phyloP scores from a whole-genome alignment of 2,329 filamentous ascomycete species.

The Tympanopsis confertula region DNA sequence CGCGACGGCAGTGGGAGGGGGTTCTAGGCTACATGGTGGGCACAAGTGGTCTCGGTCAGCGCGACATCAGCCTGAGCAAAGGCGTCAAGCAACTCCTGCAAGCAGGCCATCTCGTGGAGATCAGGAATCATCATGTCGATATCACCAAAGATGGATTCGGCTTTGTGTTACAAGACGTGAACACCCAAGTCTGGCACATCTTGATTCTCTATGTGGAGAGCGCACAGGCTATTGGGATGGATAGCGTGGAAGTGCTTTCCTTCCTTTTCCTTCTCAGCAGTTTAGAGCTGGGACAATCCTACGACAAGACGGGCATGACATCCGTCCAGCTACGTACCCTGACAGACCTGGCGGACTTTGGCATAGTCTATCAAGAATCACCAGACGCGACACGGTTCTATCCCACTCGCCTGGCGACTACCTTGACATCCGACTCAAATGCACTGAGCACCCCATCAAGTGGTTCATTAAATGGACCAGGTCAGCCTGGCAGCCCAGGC shows the following conservation, averaged over 20 bases:
- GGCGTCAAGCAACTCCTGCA: slow-evolving; percentile 54
- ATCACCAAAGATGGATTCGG: slow-evolving; percentile 64
- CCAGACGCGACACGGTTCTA: slow-evolving; percentile 27
- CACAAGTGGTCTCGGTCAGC: slow-evolving; percentile 29
- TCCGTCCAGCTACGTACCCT: slow-evolving; percentile 54
- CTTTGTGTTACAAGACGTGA: slow-evolving; percentile 63
- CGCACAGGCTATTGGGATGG: slow-evolving; percentile 45
- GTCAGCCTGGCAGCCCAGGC: slow-evolving; percentile 15
- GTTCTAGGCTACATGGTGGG: slow-evolving; percentile 65
- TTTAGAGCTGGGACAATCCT: slow-evolving; percentile 59
- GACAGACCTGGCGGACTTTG: slow-evolving; percentile 56
- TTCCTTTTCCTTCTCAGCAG: slow-evolving; percentile 67
- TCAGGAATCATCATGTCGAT: slow-evolving; percentile 21
- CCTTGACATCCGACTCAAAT: slow-evolving; percentile 46
- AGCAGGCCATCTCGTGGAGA: slow-evolving; percentile 49
- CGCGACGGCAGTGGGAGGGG: slow-evolving; percentile 58
- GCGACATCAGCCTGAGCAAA: slow-evolving; percentile 27
- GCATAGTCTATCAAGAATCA: slow-evolving; percentile 44
- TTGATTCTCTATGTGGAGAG: slow-evolving; percentile 61
- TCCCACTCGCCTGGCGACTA: slow-evolving; percentile 62
- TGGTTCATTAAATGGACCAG: slow-evolving; percentile 35
- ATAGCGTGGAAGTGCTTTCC: slow-evolving; percentile 60
- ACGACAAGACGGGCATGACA: slow-evolving; percentile 52
- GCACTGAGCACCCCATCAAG: slow-evolving; percentile 40
- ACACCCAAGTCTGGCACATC: slow-evolving; percentile 65